Evolutionary conservation across 2,329 filamentous ascomycete genomes (phyloP).

Genomic region (Trichoderma arundinaceum): DNA sequence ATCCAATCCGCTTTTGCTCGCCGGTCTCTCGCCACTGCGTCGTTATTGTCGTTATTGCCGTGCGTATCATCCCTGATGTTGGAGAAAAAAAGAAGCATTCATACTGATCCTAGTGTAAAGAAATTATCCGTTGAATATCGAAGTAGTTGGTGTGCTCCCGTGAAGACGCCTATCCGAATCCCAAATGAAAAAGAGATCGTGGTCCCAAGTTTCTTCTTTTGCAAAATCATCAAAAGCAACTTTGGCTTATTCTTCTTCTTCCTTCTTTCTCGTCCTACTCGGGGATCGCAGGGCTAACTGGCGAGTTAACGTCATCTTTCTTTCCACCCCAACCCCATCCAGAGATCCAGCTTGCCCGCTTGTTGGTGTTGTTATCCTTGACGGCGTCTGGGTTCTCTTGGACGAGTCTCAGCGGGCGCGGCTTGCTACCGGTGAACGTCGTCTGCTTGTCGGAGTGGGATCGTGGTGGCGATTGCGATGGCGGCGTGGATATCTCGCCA

Average conservation of each 20-base stretch:
- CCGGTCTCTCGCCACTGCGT: constrained; percentile 23
- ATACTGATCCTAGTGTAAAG: constrained; percentile 26
- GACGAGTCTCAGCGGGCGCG: constrained; percentile 84
- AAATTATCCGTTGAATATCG: constrained; percentile 28
- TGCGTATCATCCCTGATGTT: constrained; percentile 25
- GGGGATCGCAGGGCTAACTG: constrained; percentile 43
- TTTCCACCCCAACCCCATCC: constrained; percentile 60
- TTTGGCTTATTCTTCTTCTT: constrained; percentile 18
- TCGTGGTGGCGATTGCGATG: constrained; percentile 60
- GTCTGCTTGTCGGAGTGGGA: constrained; percentile 60
- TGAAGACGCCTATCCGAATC: constrained; percentile 25
- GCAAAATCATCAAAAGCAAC: constrained; percentile 2
- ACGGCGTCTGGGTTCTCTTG: constrained; percentile 70
- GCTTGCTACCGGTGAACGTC: constrained; percentile 70
- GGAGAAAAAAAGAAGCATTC: constrained; percentile 18
- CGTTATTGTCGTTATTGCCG: constrained; percentile 26
- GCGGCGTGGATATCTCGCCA: constrained; percentile 55
- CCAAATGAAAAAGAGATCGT: constrained; percentile 1
- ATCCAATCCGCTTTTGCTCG: constrained; percentile 24
- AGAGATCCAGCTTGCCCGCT: constrained; percentile 68
- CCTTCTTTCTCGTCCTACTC: constrained; percentile 39
- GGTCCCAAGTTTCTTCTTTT: constrained; percentile 15
- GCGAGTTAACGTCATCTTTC: constrained; percentile 55
- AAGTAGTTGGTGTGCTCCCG: constrained; percentile 26
- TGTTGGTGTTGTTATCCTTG: constrained; percentile 61